These are phyloP conservation scores for Fusarium mundagurra DNA, from an alignment of 2,329 filamentous ascomycete genomes.

Conservation along the genomic window DNA sequence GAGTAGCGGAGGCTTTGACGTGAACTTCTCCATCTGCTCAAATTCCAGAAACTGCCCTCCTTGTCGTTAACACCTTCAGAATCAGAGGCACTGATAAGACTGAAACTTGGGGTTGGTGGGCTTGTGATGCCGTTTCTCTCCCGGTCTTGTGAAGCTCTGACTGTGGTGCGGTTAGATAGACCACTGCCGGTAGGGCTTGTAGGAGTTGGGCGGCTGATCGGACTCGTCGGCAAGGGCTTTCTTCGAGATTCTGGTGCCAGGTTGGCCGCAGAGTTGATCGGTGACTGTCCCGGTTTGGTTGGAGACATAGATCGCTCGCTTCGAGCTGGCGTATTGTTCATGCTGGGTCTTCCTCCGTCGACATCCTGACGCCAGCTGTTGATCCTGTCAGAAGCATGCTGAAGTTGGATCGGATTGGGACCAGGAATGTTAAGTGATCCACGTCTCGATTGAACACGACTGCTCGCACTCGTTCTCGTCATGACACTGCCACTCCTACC, in stretches of 20 bases:
- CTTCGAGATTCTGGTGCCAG: constrained; percentile 58
- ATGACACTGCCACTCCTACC: constrained; percentile 66
- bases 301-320: constrained; percentile 68
- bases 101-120: constrained; percentile 67
- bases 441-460: constrained; percentile 60
- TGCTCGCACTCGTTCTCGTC: constrained; percentile 62
- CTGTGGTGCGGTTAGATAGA: constrained; percentile 39
- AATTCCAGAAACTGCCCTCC: constrained; percentile 65
- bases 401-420: constrained; percentile 43
- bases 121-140: constrained; percentile 43
- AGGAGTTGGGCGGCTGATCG: constrained; percentile 36
- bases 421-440: constrained; percentile 60
- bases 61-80: constrained; percentile 54
- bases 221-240: constrained; percentile 53
- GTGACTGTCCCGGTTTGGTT: constrained; percentile 53
- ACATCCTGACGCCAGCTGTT: constrained; percentile 84
- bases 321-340: constrained; percentile 53
- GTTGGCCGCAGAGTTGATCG: constrained; percentile 51
- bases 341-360: constrained; percentile 54
- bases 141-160: constrained; percentile 41
- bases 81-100: constrained; percentile 51
- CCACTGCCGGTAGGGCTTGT: constrained; percentile 54
- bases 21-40: constrained; percentile 61
- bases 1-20: constrained; percentile 50
- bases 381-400: constrained; percentile 74